Evolutionary conservation across 345 rosid species (phyloP).

Genomic region (Linum usitatissimum): DNA sequence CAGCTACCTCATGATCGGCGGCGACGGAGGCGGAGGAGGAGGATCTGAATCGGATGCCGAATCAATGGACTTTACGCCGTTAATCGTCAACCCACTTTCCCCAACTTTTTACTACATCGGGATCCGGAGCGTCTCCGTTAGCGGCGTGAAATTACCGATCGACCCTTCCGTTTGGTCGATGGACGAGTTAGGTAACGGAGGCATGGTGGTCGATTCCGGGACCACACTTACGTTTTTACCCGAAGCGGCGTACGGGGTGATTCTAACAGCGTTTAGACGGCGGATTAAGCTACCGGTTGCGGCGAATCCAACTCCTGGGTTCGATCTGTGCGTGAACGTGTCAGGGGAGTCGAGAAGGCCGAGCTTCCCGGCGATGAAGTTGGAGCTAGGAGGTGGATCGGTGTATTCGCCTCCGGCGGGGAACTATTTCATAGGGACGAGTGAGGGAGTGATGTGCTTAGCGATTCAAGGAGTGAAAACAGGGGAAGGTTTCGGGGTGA

Average conservation of each 20-base stretch:
- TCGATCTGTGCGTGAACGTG: slow-evolving; percentile 65
- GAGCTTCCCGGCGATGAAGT: slow-evolving; percentile 45
- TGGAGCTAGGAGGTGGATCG: slow-evolving; percentile 39
- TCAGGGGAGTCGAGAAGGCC: slow-evolving; percentile 30
- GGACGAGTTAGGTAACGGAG: slow-evolving; percentile 64
- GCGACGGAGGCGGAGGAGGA: slow-evolving; percentile 5
- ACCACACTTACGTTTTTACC: slow-evolving; percentile 54
- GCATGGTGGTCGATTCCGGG: slow-evolving; percentile 76
- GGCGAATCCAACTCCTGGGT: slow-evolving; percentile 37
- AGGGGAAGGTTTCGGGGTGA: slow-evolving; percentile 49
- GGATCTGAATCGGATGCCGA: slow-evolving; percentile 4
- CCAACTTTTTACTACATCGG: slow-evolving; percentile 71
- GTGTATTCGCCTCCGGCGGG: slow-evolving; percentile 57
- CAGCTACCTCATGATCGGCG: slow-evolving; percentile 63
- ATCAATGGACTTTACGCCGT: slow-evolving; percentile 44
- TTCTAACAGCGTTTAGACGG: slow-evolving; percentile 35
- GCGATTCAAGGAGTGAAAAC: slow-evolving; percentile 48
- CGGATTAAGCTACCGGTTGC: slow-evolving; percentile 37
- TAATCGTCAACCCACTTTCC: slow-evolving; percentile 41
- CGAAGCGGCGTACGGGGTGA: slow-evolving; percentile 39
- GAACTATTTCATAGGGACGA: slow-evolving; percentile 65
- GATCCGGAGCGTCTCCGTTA: slow-evolving; percentile 35
- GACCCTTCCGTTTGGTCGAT: slow-evolving; percentile 66
- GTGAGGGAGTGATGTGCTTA: slow-evolving; percentile 47
- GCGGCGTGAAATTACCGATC: slow-evolving; percentile 38